Base-by-base conservation (phyloP, 2,329 filamentous ascomycete genomes). In the Xylaria sp. region DNA sequence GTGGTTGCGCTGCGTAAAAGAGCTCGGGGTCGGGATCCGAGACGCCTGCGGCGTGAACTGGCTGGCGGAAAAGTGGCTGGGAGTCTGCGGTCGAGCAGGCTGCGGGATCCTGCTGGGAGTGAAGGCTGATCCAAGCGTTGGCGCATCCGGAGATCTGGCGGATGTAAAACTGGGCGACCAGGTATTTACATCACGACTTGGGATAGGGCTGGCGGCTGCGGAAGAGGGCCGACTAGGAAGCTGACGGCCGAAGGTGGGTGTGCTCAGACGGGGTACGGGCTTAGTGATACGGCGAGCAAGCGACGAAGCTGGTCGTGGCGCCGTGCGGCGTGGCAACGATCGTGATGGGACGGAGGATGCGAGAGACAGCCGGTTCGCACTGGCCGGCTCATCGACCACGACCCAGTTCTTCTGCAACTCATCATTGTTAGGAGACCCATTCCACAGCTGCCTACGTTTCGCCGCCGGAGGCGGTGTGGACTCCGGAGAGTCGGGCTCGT, bases 401-500 rank as follows among this genome's bases (percentile, higher is more conserved):
- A 92, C 86, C 89, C 89, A 92, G 73, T 86, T 89, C 58, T 80
- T 82, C 35, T 82, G 78, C 4, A 89, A 76, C 49, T 87, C 83
- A 63, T 84, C 80, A 30, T 75, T 71, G 23, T 30, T 30, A 3
- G 66, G 57, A 39, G 78, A 76, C 16, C 78, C 75, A 1, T 76
- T 70, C 56, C 76, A 74, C n/a, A 81, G 77, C 61, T 85, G 83
- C 49, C 83, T 76, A 48, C 83, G 76, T 69, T 85, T 85, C 1
- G 78, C 74, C 1, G 80, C 76, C 2, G 78, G 79, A 2, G 76
- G 75, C 2, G 79, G 76, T 7, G 79, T 80, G 1, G 77, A 71
- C 16, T 76, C 75, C 2, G 74, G 72, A 18, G 69, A 73, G 53
- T 65, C 70, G 11, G 59, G 65, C 13, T 74, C 70, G 63, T 70